phyloP scores from a whole-genome alignment of 345 rosid genomes.

The Angophora floribunda region DNA sequence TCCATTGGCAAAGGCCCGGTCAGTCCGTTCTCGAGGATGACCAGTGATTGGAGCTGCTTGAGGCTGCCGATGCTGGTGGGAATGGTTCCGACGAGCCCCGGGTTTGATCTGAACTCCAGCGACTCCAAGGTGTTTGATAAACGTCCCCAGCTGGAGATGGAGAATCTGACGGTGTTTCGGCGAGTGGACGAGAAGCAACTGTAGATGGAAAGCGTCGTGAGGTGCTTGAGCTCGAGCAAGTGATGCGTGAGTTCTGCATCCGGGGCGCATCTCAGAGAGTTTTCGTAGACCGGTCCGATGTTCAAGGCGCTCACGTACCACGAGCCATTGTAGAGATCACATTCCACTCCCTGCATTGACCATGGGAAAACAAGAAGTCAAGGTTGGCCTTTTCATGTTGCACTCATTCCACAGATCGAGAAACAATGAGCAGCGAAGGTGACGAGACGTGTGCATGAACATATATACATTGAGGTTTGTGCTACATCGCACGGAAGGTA shows the following conservation, averaged over 20 bases:
- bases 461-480: too few species aligned
- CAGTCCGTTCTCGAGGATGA: constrained; percentile 19
- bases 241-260: constrained; percentile 14
- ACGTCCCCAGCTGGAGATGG: constrained; percentile 13
- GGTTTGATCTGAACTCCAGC: constrained; percentile 26
- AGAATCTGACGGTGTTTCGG: constrained; percentile 3
- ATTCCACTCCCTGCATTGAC: constrained; percentile 23
- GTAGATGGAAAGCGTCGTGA: constrained; percentile 16
- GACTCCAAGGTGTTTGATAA: constrained; percentile 8
- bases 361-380: neutral
- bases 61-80: constrained; percentile 14
- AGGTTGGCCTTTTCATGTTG: neutral
- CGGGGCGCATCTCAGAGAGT: constrained; percentile 13
- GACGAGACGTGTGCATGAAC: neutral
- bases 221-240: constrained; percentile 15
- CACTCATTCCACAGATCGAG: neutral
- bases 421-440: neutral
- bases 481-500: neutral
- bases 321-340: constrained; percentile 11
- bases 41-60: constrained; percentile 11
- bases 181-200: constrained; percentile 15
- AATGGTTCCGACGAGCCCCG: constrained; percentile 12
- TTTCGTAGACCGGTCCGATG: constrained; percentile 23
- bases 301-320: constrained; percentile 19
- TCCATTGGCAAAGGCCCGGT: constrained; percentile 9